Evolutionary conservation across 306 rosid genomes (phyloP), one percentile per base, ranked within the genome.

Genomic region (Begonia fuchsioides): DNA sequence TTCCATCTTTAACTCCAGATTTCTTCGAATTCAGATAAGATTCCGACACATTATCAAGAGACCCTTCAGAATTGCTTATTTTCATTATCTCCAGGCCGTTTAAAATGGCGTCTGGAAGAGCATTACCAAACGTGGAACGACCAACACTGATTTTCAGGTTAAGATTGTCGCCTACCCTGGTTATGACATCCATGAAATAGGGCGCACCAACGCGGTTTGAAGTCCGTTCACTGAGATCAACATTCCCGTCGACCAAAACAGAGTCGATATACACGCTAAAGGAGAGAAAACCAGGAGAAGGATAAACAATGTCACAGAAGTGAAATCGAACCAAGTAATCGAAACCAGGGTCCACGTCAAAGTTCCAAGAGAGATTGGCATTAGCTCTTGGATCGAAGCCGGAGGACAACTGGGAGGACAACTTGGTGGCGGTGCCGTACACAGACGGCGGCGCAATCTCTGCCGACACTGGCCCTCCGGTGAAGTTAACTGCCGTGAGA

Each of bases 21-120:
- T 50, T 39, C 12, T 4, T 53, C 9, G 50, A 49, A 15, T 47
- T 12, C 50, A 55, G 38, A 56, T 15, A 52, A n/a, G 60, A 46
- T 35, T 68, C 71, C 44, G 52, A 57, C 49, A 50, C 72, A 39
- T n/a, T n/a, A n/a, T 65, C 70, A 13, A 75, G 69, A 50, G 74
- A 67, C 12, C 60, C 50, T 38, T 44, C 17, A n/a, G 78, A 60
- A 61, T 75, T 64, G 46, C 83, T 78, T 12, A 78, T 43, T 66
- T 78, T 78, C 83, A 78, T 69, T 47, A 82, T 68, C 73, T 82
- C 93, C 35, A 82, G 51, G 40, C 83, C 93, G 53, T 78, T 82
- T 44, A 82, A 80, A 49, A 82, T 51, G 62, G 65, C 70, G 12
- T 44, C n/a, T 5, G 78, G 50, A 13, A 12, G 10, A 41, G 12